Conservation (phyloP, 495 filamentous ascomycete genomes). For the Penicillium flavigenum region DNA sequence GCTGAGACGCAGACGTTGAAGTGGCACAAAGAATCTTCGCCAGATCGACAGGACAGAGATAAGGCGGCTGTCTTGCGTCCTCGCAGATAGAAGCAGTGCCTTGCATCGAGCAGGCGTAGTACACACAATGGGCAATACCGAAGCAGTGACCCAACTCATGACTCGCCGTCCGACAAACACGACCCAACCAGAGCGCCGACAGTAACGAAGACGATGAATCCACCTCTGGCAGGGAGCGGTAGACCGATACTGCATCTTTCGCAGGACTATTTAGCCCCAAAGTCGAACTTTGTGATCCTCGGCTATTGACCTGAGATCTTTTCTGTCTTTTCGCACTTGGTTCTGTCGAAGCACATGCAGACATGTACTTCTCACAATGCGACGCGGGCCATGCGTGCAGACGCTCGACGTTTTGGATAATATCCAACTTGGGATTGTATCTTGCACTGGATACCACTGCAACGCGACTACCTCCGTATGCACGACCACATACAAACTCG, state of each 20-base stretch:
- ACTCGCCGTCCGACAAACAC: slow-evolving; percentile 55
- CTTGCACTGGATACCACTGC: too few species aligned
- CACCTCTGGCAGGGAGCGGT: slow-evolving; percentile 4
- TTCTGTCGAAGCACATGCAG: too few species aligned
- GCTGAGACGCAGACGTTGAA: slow-evolving; percentile 22
- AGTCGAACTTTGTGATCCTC: not conserved
- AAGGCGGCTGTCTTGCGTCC: slow-evolving; percentile 65
- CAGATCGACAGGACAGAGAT: slow-evolving; percentile 63
- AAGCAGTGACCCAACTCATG: slow-evolving; percentile 71
- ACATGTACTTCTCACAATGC: too few species aligned
- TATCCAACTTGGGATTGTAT: too few species aligned
- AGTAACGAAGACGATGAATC: not conserved
- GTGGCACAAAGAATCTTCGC: slow-evolving; percentile 52
- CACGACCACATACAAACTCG: too few species aligned
- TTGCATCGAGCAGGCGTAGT: slow-evolving; percentile 71
- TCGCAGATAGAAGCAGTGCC: slow-evolving; percentile 58
- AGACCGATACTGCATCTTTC: slow-evolving; percentile 12
- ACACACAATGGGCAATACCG: slow-evolving; percentile 63
- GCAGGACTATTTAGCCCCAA: not conserved
- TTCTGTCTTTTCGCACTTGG: not conserved
- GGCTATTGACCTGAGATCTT: not conserved
- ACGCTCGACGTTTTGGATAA: too few species aligned
- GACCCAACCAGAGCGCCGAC: slow-evolving; percentile 52
- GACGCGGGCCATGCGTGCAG: too few species aligned
- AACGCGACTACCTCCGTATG: too few species aligned